Evolutionary conservation across 768 basidiomycete species (phyloP).

Genomic region (Cytidiella melzeri): DNA sequence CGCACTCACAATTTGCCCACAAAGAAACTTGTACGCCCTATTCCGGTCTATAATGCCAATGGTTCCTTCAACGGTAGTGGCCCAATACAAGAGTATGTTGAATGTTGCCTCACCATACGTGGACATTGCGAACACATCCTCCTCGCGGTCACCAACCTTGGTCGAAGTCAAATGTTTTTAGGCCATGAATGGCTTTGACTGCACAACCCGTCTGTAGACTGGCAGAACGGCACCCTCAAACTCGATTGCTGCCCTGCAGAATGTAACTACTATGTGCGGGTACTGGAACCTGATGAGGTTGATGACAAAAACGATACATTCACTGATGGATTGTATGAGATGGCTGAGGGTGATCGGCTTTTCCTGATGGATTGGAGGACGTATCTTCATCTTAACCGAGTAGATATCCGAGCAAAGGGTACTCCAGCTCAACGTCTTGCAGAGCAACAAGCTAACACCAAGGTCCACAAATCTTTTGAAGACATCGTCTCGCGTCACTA

Average conservation of each 20-base stretch:
- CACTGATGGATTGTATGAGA: too few relatives aligned
- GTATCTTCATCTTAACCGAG: too few relatives aligned
- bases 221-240: neutral
- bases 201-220: slow-evolving; percentile 2
- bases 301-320: too few relatives aligned
- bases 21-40: neutral
- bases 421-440: too few relatives aligned
- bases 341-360: too few relatives aligned
- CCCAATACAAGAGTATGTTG: neutral
- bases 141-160: neutral
- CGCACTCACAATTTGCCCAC: neutral
- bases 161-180: neutral
- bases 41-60: too few relatives aligned
- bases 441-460: too few relatives aligned
- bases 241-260: neutral
- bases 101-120: neutral
- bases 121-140: neutral
- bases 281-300: neutral
- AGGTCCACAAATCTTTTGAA: slow-evolving; percentile 12
- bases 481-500: slow-evolving; percentile 10
- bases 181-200: slow-evolving; percentile 3
- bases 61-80: neutral
- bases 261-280: neutral
- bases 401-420: too few relatives aligned
- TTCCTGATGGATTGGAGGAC: too few relatives aligned